phyloP scores from a whole-genome alignment of 2,329 filamentous ascomycete species.

The Alternaria tenuissima region DNA sequence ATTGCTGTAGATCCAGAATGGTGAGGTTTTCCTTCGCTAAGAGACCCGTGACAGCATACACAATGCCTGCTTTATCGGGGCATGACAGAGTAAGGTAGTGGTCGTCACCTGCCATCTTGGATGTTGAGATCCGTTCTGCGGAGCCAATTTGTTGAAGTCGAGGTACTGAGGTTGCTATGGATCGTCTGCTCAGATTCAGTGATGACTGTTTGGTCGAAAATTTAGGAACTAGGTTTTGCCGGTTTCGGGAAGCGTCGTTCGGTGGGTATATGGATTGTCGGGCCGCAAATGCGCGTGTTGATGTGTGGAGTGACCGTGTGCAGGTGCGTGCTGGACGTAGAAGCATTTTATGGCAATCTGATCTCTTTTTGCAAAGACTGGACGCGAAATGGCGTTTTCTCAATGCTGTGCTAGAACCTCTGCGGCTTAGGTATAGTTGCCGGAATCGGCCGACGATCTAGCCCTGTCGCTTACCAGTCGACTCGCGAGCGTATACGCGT shows the following conservation, averaged over 20 bases:
- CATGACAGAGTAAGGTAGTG: constrained; percentile 76
- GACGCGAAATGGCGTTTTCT: constrained; percentile 20
- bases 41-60: constrained; percentile 82
- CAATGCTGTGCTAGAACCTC: constrained; percentile 17
- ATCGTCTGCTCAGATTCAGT: constrained; percentile 18
- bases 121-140: constrained; percentile 35
- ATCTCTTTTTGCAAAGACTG: constrained; percentile 11
- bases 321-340: constrained; percentile 26
- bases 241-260: constrained; percentile 39
- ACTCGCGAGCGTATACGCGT: neutral
- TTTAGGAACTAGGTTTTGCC: constrained; percentile 41
- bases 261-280: constrained; percentile 26
- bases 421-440: constrained; percentile 20
- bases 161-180: constrained; percentile 26
- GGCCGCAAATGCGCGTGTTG: constrained; percentile 29
- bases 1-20: constrained; percentile 85
- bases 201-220: constrained; percentile 38
- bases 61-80: constrained; percentile 84
- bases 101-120: constrained; percentile 42
- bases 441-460: constrained; percentile 29
- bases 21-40: constrained; percentile 78
- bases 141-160: constrained; percentile 33
- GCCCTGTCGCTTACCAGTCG: constrained; percentile 19
- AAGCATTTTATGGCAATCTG: constrained; percentile 28
- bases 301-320: constrained; percentile 26